Percentiles rank a stretch among this genome's conserved stretches.
phyloP scores from a whole-genome alignment of 2,329 filamentous ascomycete species.

The Chalara sp. region DNA sequence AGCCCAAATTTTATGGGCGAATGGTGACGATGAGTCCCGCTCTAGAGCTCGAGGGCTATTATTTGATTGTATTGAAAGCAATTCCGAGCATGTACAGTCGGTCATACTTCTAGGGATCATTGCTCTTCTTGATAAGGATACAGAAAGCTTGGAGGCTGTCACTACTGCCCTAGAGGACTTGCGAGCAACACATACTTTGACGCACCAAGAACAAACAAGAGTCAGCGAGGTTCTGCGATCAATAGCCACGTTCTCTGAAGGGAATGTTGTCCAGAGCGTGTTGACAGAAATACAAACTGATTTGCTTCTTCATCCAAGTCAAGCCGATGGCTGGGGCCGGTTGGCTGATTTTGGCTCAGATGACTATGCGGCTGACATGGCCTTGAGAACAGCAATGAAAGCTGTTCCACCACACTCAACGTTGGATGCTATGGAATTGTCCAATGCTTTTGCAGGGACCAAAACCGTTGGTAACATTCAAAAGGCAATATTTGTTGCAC shows the following conservation, averaged over 20 bases:
- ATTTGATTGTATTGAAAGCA: constrained; percentile 69
- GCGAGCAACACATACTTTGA: constrained; percentile 59
- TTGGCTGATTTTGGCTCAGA: constrained; percentile 55
- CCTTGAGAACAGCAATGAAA: constrained; percentile 68
- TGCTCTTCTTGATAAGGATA: constrained; percentile 72
- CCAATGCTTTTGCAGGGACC: constrained; percentile 67
- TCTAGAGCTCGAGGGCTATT: constrained; percentile 72
- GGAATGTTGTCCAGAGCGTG: constrained; percentile 41
- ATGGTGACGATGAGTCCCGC: constrained; percentile 66
- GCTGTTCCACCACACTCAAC: constrained; percentile 66
- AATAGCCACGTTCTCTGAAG: constrained; percentile 54
- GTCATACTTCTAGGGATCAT: constrained; percentile 79
- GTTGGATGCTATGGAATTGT: constrained; percentile 62
- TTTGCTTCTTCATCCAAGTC: constrained; percentile 73
- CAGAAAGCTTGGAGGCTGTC: constrained; percentile 74
- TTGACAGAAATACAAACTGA: constrained; percentile 64
- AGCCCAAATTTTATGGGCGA: constrained; percentile 89
- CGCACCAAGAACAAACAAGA: constrained; percentile 55
- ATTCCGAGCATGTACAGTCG: constrained; percentile 71
- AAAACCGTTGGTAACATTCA: constrained; percentile 68
- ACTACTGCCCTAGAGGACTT: constrained; percentile 68
- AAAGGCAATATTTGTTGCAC: constrained; percentile 69
- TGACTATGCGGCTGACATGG: constrained; percentile 62
- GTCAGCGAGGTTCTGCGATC: constrained; percentile 72
- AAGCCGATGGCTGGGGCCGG: constrained; percentile 75